phyloP scores from a whole-genome alignment of 768 basidiomycete genomes.

The Rhodotorula toruloides region DNA sequence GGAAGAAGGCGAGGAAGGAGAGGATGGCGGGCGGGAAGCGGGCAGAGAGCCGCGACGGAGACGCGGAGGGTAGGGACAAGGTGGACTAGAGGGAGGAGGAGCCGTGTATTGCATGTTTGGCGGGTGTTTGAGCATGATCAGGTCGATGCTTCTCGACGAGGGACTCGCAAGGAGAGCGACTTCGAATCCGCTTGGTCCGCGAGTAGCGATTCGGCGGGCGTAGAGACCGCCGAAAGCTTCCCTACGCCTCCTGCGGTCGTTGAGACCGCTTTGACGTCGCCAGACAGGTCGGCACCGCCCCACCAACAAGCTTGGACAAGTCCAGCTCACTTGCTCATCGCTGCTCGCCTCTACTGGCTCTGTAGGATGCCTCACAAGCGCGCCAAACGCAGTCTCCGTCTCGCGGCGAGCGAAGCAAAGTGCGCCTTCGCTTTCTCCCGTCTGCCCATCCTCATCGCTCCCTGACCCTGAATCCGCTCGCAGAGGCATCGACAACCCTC shows the following conservation, averaged over 20 bases:
- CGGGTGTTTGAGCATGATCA: too few relatives aligned
- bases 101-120: too few relatives aligned
- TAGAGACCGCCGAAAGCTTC: too few relatives aligned
- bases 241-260: too few relatives aligned
- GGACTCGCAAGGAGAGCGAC: too few relatives aligned
- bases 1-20: conserved; percentile 10
- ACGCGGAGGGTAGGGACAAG: conserved; percentile 4
- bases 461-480: not conserved
- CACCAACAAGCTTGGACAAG: not conserved
- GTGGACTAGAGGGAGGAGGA: not conserved
- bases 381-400: conserved; percentile 11
- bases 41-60: not conserved
- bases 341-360: too few relatives aligned
- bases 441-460: not conserved
- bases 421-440: not conserved
- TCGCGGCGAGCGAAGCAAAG: conserved; percentile 2
- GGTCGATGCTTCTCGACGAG: too few relatives aligned
- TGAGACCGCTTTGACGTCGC: too few relatives aligned
- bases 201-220: too few relatives aligned
- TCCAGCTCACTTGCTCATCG: not conserved
- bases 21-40: not conserved
- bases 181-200: too few relatives aligned
- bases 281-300: too few relatives aligned
- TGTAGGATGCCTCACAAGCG: conserved; percentile 31
- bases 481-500: conserved; percentile 33